These are phyloP conservation scores for Amborella trichopoda DNA, from an alignment of 164 flowering plant species.

Conservation along the genomic window DNA sequence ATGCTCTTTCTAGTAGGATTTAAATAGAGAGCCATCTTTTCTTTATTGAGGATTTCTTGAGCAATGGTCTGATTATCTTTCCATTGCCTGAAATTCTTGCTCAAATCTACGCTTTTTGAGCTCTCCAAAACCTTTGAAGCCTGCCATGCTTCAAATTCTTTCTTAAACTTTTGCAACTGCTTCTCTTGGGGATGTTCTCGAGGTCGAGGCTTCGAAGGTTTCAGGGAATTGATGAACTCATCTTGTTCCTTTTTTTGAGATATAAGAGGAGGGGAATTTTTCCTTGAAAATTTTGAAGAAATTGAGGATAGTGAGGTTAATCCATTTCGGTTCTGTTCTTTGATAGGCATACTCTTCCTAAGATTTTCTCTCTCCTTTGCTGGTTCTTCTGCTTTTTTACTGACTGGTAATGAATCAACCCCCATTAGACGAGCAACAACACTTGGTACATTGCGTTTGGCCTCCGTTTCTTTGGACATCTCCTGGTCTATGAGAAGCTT, in stretches of 20 bases:
- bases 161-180: conserved; percentile 88
- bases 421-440: conserved; percentile 96
- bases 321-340: conserved; percentile 19
- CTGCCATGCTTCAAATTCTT: conserved; percentile 96
- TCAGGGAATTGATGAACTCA: conserved; percentile 11
- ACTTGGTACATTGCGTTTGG: conserved; percentile 47
- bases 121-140: conserved; percentile 62
- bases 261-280: not conserved
- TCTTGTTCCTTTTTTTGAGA: not conserved
- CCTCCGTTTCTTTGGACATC: conserved; percentile 33
- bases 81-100: conserved; percentile 21
- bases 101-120: conserved; percentile 38
- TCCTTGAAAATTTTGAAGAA: not conserved
- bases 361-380: conserved; percentile 21
- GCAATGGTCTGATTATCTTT: conserved; percentile 20
- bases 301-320: conserved; percentile 3
- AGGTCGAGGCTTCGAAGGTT: conserved; percentile 30
- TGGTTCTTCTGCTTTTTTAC: conserved; percentile 26
- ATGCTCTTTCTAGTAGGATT: conserved; percentile 14
- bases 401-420: conserved; percentile 49
- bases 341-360: conserved; percentile 12
- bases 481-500: conserved; percentile 68
- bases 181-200: conserved; percentile 96
- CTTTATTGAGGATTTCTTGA: conserved; percentile 43
- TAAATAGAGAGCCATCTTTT: conserved; percentile 28